phyloP scores from a whole-genome alignment of 345 rosid genomes.

The Populus tremula region DNA sequence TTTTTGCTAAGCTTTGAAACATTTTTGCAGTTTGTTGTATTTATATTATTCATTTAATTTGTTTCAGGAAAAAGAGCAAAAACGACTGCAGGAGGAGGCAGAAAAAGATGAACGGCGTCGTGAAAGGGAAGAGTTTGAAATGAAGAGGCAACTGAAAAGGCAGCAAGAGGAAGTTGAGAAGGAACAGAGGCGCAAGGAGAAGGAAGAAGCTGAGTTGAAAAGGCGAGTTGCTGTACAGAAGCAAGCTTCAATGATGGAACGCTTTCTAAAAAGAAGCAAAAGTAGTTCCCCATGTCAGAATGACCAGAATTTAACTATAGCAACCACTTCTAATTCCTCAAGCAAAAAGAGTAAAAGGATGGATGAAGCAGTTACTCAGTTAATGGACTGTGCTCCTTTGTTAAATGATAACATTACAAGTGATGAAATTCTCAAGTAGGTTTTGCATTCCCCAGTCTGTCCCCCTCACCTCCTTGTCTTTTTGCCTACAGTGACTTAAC shows the following conservation, averaged over 20 bases:
- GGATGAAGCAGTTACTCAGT: conserved; percentile 38
- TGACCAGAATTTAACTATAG: conserved; percentile 33
- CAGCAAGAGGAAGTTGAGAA: conserved; percentile 79
- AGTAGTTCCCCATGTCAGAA: conserved; percentile 29
- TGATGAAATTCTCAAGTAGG: conserved; percentile 65
- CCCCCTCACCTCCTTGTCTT: background rate
- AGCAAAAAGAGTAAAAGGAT: conserved; percentile 32
- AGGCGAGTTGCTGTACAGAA: conserved; percentile 54
- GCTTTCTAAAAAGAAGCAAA: conserved; percentile 67
- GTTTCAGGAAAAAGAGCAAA: conserved; percentile 70
- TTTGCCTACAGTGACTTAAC: background rate
- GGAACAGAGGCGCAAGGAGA: conserved; percentile 65
- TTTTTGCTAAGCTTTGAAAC: background rate
- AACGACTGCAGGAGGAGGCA: conserved; percentile 55
- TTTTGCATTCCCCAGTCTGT: background rate
- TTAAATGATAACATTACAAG: conserved; percentile 40
- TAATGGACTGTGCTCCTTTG: conserved; percentile 59
- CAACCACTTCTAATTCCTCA: conserved; percentile 16
- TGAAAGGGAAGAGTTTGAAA: conserved; percentile 65
- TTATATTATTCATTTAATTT: background rate
- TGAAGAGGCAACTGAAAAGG: conserved; percentile 53
- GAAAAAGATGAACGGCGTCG: conserved; percentile 50
- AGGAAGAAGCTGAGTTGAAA: conserved; percentile 70
- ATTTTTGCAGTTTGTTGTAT: background rate
- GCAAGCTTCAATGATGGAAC: conserved; percentile 93